Evolutionary conservation across 1,284 basidiomycete genomes (phyloP).

Genomic region (Leccinum fallax): DNA sequence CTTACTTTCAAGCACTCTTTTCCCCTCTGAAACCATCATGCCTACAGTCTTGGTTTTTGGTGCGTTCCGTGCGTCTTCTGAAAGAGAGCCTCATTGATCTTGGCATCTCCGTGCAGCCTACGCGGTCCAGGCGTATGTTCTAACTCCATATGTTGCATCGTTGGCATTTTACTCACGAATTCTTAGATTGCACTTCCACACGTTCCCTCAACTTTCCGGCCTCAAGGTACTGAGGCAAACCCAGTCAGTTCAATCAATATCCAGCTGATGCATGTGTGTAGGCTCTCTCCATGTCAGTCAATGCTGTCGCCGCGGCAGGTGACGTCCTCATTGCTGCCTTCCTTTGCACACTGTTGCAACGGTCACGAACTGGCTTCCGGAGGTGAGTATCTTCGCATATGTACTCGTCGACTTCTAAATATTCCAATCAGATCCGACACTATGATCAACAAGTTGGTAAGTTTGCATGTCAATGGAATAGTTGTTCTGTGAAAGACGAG

Average conservation of each 20-base stretch:
- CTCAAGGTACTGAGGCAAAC: constrained; percentile 28
- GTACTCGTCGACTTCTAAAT: background rate
- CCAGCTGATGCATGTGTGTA: constrained; percentile 10
- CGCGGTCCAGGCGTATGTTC: constrained; percentile 41
- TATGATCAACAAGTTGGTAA: constrained; percentile 50
- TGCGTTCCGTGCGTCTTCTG: constrained; percentile 14
- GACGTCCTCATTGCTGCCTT: constrained; percentile 59
- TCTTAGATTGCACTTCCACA: constrained; percentile 36
- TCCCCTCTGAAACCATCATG: constrained; percentile 7
- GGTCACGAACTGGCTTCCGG: constrained; percentile 58
- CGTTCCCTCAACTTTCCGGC: constrained; percentile 42
- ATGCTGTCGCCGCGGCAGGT: constrained; percentile 58
- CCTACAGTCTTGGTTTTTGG: constrained; percentile 23
- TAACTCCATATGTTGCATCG: background rate
- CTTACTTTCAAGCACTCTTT: too few relatives aligned
- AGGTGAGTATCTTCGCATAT: constrained; percentile 36
- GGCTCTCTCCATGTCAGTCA: constrained; percentile 55
- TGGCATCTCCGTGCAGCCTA: constrained; percentile 37
- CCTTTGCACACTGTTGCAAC: constrained; percentile 54
- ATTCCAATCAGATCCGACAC: constrained; percentile 43
- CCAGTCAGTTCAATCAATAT: too few relatives aligned
- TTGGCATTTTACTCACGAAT: constrained; percentile 1
- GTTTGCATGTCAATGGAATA: background rate
- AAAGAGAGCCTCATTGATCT: constrained; percentile 2
- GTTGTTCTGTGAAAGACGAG: background rate